A percentile compares a stretch with the other conserved stretches of the same genome.
These are phyloP conservation scores for Cicer arietinum DNA, from an alignment of 306 rosid genomes.

Conservation along the genomic window DNA sequence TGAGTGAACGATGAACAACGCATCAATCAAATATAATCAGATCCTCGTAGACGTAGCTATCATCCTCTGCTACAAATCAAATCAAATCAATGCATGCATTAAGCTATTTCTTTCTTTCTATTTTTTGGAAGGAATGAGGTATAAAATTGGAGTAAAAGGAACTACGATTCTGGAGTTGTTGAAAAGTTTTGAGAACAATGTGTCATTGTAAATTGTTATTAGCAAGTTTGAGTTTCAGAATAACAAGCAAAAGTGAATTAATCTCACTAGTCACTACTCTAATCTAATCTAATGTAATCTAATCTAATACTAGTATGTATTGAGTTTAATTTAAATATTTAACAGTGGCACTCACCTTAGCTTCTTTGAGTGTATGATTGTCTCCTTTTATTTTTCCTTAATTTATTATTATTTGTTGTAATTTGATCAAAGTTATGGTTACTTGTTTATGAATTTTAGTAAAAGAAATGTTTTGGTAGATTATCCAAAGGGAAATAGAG, in stretches of 20 bases:
- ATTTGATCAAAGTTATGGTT: neutral
- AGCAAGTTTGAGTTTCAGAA: neutral
- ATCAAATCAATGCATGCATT: slow-evolving; percentile 26
- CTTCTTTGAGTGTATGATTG: neutral
- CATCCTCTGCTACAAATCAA: slow-evolving; percentile 35
- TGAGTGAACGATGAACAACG: slow-evolving; percentile 33
- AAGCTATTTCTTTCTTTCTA: neutral
- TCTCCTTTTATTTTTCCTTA: neutral
- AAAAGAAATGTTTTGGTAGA: neutral
- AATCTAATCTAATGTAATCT: neutral
- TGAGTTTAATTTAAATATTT: neutral
- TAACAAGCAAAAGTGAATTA: neutral
- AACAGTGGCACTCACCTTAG: slow-evolving; percentile 31
- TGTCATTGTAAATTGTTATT: neutral
- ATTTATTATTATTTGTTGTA: neutral
- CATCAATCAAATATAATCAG: slow-evolving; percentile 37
- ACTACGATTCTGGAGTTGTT: neutral
- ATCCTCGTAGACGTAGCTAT: neutral
- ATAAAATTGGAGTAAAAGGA: neutral
- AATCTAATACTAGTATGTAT: neutral
- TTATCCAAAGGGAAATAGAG: slow-evolving; percentile 50
- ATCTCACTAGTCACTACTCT: neutral
- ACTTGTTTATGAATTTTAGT: neutral
- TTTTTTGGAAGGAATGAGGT: too few relatives aligned
- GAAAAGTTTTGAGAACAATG: neutral